These are phyloP conservation scores for Arthrobotrys sinensis DNA, from an alignment of 2,329 filamentous ascomycete species.

Conservation along the genomic window DNA sequence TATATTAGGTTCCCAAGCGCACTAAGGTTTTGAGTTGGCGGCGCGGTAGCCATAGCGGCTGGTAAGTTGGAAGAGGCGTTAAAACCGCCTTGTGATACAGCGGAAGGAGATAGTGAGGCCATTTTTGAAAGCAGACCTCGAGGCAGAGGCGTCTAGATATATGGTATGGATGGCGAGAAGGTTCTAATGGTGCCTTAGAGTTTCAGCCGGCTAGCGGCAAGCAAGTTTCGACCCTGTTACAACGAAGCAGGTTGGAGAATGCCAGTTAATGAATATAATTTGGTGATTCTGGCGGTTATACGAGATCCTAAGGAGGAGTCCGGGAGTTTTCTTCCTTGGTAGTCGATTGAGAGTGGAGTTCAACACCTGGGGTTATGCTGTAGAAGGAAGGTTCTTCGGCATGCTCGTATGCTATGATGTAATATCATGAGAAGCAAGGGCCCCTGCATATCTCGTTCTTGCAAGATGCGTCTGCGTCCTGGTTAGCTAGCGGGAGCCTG, in stretches of 20 bases:
- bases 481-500: constrained; percentile 3
- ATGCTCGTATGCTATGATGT: constrained; percentile 57
- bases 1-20: constrained; percentile 45
- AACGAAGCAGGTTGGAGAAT: background rate
- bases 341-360: constrained; percentile 51
- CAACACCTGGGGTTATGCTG: constrained; percentile 35
- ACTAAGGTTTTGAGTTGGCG: constrained; percentile 54
- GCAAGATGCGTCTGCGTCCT: background rate
- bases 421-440: constrained; percentile 60
- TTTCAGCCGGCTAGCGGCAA: constrained; percentile 19
- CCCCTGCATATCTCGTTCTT: constrained; percentile 34
- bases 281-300: constrained; percentile 18
- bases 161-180: background rate
- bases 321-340: constrained; percentile 11
- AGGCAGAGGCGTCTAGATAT: constrained; percentile 33
- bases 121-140: constrained; percentile 34
- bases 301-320: background rate
- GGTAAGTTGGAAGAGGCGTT: constrained; percentile 27
- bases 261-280: background rate
- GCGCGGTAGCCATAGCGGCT: constrained; percentile 48
- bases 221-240: background rate
- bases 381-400: constrained; percentile 59
- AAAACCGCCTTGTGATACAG: constrained; percentile 14
- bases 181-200: constrained; percentile 19
- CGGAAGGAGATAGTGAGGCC: constrained; percentile 43